These are phyloP conservation scores for Thelonectria rubi DNA, from an alignment of 2,329 filamentous ascomycete genomes.

Conservation along the genomic window DNA sequence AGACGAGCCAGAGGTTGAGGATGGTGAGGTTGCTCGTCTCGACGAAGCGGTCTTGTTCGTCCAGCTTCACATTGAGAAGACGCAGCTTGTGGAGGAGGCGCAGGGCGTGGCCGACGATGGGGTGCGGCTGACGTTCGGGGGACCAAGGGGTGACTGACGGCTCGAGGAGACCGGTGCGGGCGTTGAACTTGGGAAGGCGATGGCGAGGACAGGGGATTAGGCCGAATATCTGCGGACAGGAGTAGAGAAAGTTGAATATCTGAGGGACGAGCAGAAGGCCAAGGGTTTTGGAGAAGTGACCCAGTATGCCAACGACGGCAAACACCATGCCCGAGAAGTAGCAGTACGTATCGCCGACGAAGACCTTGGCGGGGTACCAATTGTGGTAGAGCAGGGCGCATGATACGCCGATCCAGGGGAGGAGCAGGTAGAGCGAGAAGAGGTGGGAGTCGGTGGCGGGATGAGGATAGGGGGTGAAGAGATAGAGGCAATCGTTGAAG, in stretches of 20 bases:
- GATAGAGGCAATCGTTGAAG: slow-evolving; percentile 88
- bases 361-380: slow-evolving; percentile 94
- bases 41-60: slow-evolving; percentile 74
- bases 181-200: slow-evolving; percentile 88
- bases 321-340: slow-evolving; percentile 99
- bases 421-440: slow-evolving; percentile 92
- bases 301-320: slow-evolving; percentile 93
- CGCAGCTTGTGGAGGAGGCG: slow-evolving; percentile 73
- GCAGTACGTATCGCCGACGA: slow-evolving; percentile 98
- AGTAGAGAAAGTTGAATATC: slow-evolving; percentile 97
- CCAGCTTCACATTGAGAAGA: slow-evolving; percentile 73
- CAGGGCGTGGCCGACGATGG: slow-evolving; percentile 69
- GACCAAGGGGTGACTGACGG: slow-evolving; percentile 83
- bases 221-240: slow-evolving; percentile 88
- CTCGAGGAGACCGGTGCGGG: slow-evolving; percentile 83
- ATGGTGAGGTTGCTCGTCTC: slow-evolving; percentile 93
- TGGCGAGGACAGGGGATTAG: slow-evolving; percentile 93
- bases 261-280: slow-evolving; percentile 91
- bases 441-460: slow-evolving; percentile 95
- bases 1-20: slow-evolving; percentile 95
- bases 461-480: slow-evolving; percentile 84
- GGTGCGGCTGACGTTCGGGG: slow-evolving; percentile 71
- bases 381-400: slow-evolving; percentile 88
- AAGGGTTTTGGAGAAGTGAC: slow-evolving; percentile 97
- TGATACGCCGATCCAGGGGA: slow-evolving; percentile 94